Base-by-base conservation (phyloP, 495 filamentous ascomycete genomes). In the Lichina pygmaea region DNA sequence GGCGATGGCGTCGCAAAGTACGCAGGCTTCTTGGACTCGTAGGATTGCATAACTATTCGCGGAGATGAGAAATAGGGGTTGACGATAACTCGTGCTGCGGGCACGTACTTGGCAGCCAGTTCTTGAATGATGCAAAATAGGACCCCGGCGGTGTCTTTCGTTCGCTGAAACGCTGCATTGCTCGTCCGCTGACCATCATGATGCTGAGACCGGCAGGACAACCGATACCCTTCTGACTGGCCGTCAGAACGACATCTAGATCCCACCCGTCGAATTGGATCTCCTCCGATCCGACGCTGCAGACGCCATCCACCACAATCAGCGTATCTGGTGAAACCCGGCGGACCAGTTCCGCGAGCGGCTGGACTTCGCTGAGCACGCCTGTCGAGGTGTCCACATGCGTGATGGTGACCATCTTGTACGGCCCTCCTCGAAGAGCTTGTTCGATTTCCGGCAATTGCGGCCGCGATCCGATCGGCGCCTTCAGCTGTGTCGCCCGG, bases 361-460 rank as follows among this genome's bases (percentile, higher is more conserved):
- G 67, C 66, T 91, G 77, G 52, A 97, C 68, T 50, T 97, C 89
- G 53, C 75, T 84, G 43, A 97, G 66, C 7, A 97, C 89, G 44
- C 89, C 89, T 37, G 89, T 97, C 6, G 84, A 93, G 17, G 89
- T 97, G 54, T 97, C 89, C 47, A 93, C 86, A 60, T 97, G 89
- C 7, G 89, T 97, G 48, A 95, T 75, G 40, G 89, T 94, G 54
- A 97, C 63, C 44, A 81, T 49, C 69, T 93, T 93, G 65, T 93
- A 94, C 48, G 73, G 66, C 64, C 86, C 93, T 66, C 79, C 70
- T 56, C 77, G 77, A 45, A 97, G 66, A 12, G 83, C 84, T 55
- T 75, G 68, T 62, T 94, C 85, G 45, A 97, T 73, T 56, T 86
- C 78, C 40, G 75, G 68, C 32, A 92, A 71, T 50, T 83, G 77